Base-by-base conservation (phyloP, 2,329 filamentous ascomycete species). In the Fusarium bactridioides region DNA sequence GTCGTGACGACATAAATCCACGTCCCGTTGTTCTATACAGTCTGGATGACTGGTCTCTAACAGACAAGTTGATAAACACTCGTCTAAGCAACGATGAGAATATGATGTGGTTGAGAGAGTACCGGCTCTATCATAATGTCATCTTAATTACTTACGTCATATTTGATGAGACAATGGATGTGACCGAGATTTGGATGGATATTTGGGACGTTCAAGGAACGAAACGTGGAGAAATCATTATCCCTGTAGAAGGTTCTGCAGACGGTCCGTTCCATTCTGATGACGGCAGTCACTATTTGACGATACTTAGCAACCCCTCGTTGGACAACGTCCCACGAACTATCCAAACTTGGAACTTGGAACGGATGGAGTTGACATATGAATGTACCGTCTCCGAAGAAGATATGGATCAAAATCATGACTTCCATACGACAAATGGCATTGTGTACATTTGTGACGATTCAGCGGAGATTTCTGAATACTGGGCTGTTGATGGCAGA, bases 161-260 rank as follows among this genome's bases (percentile, higher is more conserved):
- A 16, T 10, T 33, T 33, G 4, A 50, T 11, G 8, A 23, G 16
- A 18, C 29, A 33, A 9, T 13, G 10, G 21, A 7, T 23, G 4
- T 25, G n/a, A 11, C 13, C 18, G 31, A 35, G 7, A 51, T n/a
- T 13, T 19, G 47, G 21, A 27, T 61, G 21, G 64, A 72, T 19
- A n/a, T 72, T 10, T 72, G 64, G 69, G 51, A 69, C 13, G 10
- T 16, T 4, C 25, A 65, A 31, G 69, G 41, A 21, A 29, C 21
- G 16, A 65, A 69, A 35, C 51, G 35, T 8, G 59, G 64, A 48
- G 35, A 58, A 31, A 27, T 64, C 2, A 10, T 45, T 3, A n/a
- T 44, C 15, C 37, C 35, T 9, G n/a, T 25, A 35, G 6, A 51
- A 35, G 48, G 12, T 2, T 21, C 16, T 51, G n/a, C 11, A 35